Conservation (phyloP, 202 grass and related monocot genomes). For the Hordeum pubiflorum region DNA sequence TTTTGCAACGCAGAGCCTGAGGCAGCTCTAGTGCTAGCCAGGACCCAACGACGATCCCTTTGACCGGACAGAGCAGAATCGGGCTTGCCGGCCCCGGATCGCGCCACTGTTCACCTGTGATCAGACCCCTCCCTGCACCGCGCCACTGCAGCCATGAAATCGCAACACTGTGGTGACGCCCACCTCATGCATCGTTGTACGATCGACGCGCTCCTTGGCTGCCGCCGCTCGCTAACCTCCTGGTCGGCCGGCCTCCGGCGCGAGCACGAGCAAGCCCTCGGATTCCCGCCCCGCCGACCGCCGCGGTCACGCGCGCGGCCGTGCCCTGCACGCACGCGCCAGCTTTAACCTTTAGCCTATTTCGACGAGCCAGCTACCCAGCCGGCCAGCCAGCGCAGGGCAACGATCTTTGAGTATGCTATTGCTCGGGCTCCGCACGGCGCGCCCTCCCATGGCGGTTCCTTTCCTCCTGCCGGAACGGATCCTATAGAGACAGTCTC, state of each 20-base stretch:
- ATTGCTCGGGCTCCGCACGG: slow-evolving; percentile 16
- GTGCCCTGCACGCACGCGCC: not conserved
- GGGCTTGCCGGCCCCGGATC: not conserved
- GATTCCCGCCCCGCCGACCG: not conserved
- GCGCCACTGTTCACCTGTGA: not conserved
- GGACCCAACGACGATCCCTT: not conserved
- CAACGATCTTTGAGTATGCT: not conserved
- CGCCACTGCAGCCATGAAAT: not conserved
- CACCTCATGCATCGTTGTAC: not conserved
- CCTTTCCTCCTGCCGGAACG: not conserved
- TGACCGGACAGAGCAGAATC: not conserved
- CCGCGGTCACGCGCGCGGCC: not conserved
- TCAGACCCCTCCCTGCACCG: not conserved
- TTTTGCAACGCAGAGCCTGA: not conserved
- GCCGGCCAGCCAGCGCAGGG: not conserved
- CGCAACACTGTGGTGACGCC: too few species aligned
- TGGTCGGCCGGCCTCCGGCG: not conserved
- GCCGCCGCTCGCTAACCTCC: not conserved
- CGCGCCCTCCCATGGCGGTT: not conserved
- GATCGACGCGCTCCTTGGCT: not conserved
- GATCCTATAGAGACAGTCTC: not conserved
- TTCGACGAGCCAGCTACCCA: not conserved
- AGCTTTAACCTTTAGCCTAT: not conserved
- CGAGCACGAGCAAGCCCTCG: not conserved
- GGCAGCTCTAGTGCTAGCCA: not conserved